These are phyloP conservation scores for Xylariaceae sp. DNA, from an alignment of 2,329 filamentous ascomycete genomes.

Conservation along the genomic window DNA sequence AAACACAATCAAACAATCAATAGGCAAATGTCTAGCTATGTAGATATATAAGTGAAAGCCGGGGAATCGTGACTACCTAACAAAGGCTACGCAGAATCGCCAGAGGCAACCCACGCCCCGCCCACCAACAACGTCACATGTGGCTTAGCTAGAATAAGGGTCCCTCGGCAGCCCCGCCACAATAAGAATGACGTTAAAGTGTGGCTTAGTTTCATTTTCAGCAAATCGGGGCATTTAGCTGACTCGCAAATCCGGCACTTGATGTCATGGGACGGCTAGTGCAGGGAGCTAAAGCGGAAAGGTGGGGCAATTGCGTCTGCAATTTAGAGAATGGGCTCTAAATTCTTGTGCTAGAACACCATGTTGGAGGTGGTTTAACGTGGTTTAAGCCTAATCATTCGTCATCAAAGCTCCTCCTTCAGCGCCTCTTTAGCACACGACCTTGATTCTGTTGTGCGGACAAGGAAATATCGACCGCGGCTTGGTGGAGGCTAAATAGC, in stretches of 20 bases:
- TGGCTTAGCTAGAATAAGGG: constrained; percentile 4
- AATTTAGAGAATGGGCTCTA: constrained; percentile 5
- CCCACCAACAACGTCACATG: too few species aligned
- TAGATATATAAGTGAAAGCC: too few species aligned
- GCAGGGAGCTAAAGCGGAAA: constrained; percentile 5
- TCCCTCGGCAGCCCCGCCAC: constrained; percentile 15
- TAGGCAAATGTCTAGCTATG: too few species aligned
- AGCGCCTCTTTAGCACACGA: too few species aligned
- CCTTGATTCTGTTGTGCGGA: background rate
- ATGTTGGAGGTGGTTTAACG: constrained; percentile 2
- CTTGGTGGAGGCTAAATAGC: constrained; percentile 5
- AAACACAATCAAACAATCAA: too few species aligned
- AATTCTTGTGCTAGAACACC: background rate
- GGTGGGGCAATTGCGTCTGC: constrained; percentile 1
- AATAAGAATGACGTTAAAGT: constrained; percentile 18
- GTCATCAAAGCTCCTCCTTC: too few species aligned
- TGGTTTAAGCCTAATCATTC: constrained; percentile 12
- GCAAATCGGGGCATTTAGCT: constrained; percentile 20
- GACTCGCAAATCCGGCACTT: constrained; percentile 25
- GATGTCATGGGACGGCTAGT: constrained; percentile 27
- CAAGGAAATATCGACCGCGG: background rate
- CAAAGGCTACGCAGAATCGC: too few species aligned
- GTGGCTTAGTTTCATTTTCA: constrained; percentile 17
- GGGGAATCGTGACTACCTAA: too few species aligned
- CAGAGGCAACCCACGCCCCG: too few species aligned